Percentiles rank a stretch among this genome's conserved stretches.
These are phyloP conservation scores for Hsuehochloa calcarea DNA, from an alignment of 176 grass and related monocot genomes.

Conservation along the genomic window DNA sequence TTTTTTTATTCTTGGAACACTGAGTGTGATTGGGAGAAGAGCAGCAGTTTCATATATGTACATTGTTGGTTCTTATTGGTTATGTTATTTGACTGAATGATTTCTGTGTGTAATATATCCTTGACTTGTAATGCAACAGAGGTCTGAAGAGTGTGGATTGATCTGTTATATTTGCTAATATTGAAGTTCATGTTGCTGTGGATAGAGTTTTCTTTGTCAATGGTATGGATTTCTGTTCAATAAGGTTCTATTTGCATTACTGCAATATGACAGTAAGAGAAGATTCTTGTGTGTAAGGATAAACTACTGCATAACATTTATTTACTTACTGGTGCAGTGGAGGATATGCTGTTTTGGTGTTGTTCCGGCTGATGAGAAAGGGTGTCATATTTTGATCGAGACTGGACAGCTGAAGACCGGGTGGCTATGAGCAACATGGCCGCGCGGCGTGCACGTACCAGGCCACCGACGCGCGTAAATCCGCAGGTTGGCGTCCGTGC, in stretches of 20 bases:
- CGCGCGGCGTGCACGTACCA: background rate
- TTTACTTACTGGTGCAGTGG: too few relatives aligned
- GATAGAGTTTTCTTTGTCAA: background rate
- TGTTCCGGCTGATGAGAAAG: too few relatives aligned
- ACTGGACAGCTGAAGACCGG: background rate
- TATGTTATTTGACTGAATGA: constrained; percentile 52
- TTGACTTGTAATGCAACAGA: constrained; percentile 51
- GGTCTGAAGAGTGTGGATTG: constrained; percentile 37
- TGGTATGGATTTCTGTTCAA: too few relatives aligned
- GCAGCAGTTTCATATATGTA: constrained; percentile 53
- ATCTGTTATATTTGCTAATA: constrained; percentile 26
- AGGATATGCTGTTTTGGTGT: too few relatives aligned
- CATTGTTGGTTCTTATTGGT: constrained; percentile 42
- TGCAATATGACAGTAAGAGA: too few relatives aligned
- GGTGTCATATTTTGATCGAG: too few relatives aligned
- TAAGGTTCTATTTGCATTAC: too few relatives aligned
- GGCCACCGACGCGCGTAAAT: background rate
- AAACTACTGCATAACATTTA: background rate
- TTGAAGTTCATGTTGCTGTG: constrained; percentile 31
- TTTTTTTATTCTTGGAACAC: constrained; percentile 15
- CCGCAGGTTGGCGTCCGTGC: background rate
- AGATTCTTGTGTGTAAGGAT: background rate
- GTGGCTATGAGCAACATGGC: background rate
- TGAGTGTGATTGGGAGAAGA: constrained; percentile 30
- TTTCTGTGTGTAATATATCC: constrained; percentile 43